These are phyloP conservation scores for Sordaria brevicollis DNA, from an alignment of 495 filamentous ascomycete species.

Conservation along the genomic window DNA sequence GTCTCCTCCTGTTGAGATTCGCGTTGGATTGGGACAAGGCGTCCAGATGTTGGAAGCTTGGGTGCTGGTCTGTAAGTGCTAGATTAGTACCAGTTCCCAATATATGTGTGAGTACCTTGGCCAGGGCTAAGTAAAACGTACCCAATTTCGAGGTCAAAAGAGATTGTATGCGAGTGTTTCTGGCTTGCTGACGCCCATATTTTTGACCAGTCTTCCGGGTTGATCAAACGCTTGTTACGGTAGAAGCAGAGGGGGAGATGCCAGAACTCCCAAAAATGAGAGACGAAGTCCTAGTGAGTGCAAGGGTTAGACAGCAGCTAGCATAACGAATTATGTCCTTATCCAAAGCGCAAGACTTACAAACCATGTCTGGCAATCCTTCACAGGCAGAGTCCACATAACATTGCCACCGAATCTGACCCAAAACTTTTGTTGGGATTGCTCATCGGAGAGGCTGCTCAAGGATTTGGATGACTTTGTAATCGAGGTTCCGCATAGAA, in stretches of 20 bases:
- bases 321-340: neutral
- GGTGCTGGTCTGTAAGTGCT: neutral
- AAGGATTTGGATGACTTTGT: neutral
- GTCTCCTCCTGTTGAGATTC: neutral
- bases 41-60: neutral
- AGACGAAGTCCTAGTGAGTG: slow-evolving; percentile 15
- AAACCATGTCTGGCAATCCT: slow-evolving; percentile 28
- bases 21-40: neutral
- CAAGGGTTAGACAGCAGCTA: neutral
- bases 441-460: neutral
- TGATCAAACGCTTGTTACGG: slow-evolving; percentile 10
- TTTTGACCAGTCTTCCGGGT: slow-evolving; percentile 18
- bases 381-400: slow-evolving; percentile 12
- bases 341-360: slow-evolving; percentile 11
- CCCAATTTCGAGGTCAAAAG: neutral
- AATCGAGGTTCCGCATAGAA: slow-evolving; percentile 8
- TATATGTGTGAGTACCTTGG: too few relatives aligned
- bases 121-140: neutral
- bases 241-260: slow-evolving; percentile 16
- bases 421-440: neutral
- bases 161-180: neutral
- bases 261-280: slow-evolving; percentile 29
- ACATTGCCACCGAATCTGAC: neutral
- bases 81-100: neutral
- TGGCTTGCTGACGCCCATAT: slow-evolving; percentile 6